Conservation (phyloP, 1,284 basidiomycete species). For the Phlebopus sp. region DNA sequence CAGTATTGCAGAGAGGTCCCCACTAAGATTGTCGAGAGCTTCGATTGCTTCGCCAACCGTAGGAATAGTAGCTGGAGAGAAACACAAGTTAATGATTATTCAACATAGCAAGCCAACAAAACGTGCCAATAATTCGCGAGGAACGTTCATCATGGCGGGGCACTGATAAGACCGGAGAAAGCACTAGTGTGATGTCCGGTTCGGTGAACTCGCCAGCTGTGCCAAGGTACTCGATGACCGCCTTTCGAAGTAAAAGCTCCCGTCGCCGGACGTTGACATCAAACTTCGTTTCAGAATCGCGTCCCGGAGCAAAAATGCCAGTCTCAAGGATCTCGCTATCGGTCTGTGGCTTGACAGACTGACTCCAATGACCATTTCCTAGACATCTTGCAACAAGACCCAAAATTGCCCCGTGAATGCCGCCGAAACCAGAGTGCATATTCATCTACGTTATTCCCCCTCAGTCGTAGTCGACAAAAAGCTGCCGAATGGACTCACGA, state of each 20-base stretch:
- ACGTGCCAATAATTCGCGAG: constrained; percentile 39
- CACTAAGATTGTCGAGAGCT: constrained; percentile 61
- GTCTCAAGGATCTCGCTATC: constrained; percentile 67
- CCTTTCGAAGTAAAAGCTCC: constrained; percentile 55
- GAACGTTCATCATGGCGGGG: constrained; percentile 46
- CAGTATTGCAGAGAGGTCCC: constrained; percentile 58
- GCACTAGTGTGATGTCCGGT: constrained; percentile 61
- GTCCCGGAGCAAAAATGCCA: constrained; percentile 51
- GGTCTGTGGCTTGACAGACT: constrained; percentile 62
- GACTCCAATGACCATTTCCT: constrained; percentile 59
- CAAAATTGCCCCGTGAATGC: constrained; percentile 80
- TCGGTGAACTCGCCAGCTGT: constrained; percentile 71
- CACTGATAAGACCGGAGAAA: constrained; percentile 57
- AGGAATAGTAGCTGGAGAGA: constrained; percentile 59
- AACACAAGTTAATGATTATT: neutral
- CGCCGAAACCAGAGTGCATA: constrained; percentile 74
- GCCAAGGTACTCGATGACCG: constrained; percentile 65
- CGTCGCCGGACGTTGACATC: constrained; percentile 50
- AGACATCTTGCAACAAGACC: constrained; percentile 75
- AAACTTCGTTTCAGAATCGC: constrained; percentile 54
- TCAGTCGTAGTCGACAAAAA: constrained; percentile 8
- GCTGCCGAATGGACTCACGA: constrained; percentile 48
- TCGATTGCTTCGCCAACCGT: constrained; percentile 75
- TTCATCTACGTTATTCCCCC: constrained; percentile 42
- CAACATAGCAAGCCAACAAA: neutral